Base-by-base conservation (phyloP, 805 yeast genomes). In the Candida corydali region DNA sequence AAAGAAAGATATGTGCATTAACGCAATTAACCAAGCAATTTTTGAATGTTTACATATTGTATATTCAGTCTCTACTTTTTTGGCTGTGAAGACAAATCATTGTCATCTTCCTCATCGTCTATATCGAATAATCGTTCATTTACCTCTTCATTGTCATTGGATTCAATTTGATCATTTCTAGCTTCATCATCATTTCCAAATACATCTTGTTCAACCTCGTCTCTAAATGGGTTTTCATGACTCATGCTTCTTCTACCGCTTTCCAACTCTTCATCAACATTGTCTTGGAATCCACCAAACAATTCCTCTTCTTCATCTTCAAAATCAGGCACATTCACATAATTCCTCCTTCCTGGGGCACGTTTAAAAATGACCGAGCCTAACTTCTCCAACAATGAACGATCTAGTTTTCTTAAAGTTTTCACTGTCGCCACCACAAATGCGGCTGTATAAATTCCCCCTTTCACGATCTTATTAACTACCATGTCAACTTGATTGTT, bases 401-500 rank as follows among this genome's bases (percentile, higher is more conserved):
- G 45, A 44, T 67, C 72, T 26, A 66, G 31, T 32, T 59, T 61
- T 10, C 59, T 42, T 2, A 61, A 19, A 0, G 70, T 58, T 40
- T 60, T 65, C 32, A 64, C 41, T 1, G 50, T 43, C 10, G 70
- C 69, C 22, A 64, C 41, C 1, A 54, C 28, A 2, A 67, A 69
- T 4, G 80, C 76, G 22, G 59, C 66, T 3, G 55, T 58, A 22
- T 65, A 51, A 14, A 82, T 69, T 0, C 85, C 84, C n/a, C 75
- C 71, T 44, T 61, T 69, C 3, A 82, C 82, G 16, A 80, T 65
- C 17, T 54, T 50, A 46, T 82, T 84, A 14, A 80, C 82, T 8
- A 74, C 69, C 24, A 63, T 66, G 47, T 82, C 88, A 6, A 77
- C 69, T 5, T 55, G 46, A 45, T 80, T 82, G 43, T 84, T 77